Evolutionary conservation across 139 green algal species (phyloP), one percentile per base, ranked within the genome.

Genomic region (Edaphochlamys debaryana): DNA sequence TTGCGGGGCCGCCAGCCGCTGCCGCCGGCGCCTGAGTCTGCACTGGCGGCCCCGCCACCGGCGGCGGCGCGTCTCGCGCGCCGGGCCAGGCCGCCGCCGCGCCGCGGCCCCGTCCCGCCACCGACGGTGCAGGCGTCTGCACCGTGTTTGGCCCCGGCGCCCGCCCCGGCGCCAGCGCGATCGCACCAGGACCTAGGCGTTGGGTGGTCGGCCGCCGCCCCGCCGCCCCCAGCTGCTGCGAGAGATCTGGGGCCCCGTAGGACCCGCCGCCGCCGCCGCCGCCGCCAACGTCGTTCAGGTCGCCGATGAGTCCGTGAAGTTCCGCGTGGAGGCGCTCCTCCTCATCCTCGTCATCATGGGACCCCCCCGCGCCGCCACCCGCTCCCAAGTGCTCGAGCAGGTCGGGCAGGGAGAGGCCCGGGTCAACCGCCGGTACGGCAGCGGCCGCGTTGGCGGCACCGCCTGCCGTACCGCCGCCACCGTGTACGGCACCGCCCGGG

Each of bases 221-320:
- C 56, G 56, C 56, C 23, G 56, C 25, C 56, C 6, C 25, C 9
- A 36, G 56, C 25, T 69, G 62, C 27, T 63, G 25, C 45, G 45
- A 54, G 11, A 54, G 9, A 9, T 13, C 45, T 22, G 45, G 11
- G 11, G 45, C 22, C 6, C 42, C 69, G 69, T 42, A n/a, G 27
- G 6, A 30, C 6, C 50, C 52, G 52, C 34, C 34, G 71, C 22
- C 52, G 38, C 30, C 73, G 54, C 4, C 8, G 37, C 40, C 56
- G 56, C 56, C 29, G 4, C 40, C 56, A 25, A 15, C 73, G 29
- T 38, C 58, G 9, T 37, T 37, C 54, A 80, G 37, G 30, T 80
- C 73, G 25, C 56, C 60, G 9, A 81, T 81, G 40, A 81, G 37
- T 30, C 75, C 75, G 38, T 71, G 58, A 29, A 81, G 75, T 56